phyloP scores from a whole-genome alignment of 306 rosid species.

The Lathyrus tuberosus region DNA sequence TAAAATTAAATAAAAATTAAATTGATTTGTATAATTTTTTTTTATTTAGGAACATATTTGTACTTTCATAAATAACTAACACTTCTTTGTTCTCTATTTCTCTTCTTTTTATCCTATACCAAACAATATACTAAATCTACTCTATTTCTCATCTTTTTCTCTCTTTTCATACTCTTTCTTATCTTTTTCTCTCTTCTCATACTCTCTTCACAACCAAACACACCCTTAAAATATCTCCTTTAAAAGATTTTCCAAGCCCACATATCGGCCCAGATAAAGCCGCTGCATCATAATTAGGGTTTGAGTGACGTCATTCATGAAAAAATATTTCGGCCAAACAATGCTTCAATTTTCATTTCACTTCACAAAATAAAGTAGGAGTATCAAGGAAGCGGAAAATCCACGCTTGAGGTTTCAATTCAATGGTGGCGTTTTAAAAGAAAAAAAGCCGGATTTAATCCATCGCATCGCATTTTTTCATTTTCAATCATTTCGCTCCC shows the following conservation, averaged over 20 bases:
- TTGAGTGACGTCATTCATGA: neutral
- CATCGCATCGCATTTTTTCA: neutral
- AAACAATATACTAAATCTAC: too few species aligned
- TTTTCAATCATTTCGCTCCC: constrained; percentile 49
- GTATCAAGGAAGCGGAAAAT: constrained; percentile 21
- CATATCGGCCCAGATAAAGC: neutral
- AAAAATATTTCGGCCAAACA: neutral
- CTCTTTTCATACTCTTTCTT: too few species aligned
- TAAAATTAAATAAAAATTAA: too few species aligned
- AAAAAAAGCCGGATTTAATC: neutral
- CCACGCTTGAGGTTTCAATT: constrained; percentile 30
- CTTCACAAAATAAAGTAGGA: neutral
- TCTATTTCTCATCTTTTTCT: too few species aligned
- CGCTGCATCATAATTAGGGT: neutral
- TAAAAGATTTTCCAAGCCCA: neutral
- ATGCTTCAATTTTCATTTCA: constrained; percentile 10
- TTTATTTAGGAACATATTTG: too few species aligned
- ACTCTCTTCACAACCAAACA: too few species aligned
- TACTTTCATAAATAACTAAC: too few species aligned
- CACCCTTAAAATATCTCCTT: too few species aligned
- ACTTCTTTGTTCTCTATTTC: too few species aligned
- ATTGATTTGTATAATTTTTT: too few species aligned
- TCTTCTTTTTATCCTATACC: too few species aligned
- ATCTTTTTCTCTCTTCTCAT: too few species aligned
- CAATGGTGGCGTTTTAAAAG: constrained; percentile 22